phyloP scores from a whole-genome alignment of 2,329 filamentous ascomycete genomes.

The Didymella glomerata region DNA sequence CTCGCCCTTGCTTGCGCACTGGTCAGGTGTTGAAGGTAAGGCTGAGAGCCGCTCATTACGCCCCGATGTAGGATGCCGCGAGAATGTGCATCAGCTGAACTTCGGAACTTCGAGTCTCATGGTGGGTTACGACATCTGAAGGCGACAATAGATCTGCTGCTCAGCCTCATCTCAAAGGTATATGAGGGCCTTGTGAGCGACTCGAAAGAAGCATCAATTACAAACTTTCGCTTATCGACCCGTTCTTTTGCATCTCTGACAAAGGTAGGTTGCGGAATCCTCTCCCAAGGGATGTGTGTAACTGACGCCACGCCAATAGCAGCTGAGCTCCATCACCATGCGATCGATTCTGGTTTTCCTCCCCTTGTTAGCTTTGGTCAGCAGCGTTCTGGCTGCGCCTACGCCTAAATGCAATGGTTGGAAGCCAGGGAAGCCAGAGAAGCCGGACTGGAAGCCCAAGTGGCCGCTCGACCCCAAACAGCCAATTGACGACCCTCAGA shows the following conservation, averaged over 20 bases:
- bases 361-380: conserved; percentile 16
- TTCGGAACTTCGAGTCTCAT: conserved; percentile 6
- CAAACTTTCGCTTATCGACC: neutral
- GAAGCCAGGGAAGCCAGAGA: conserved; percentile 8
- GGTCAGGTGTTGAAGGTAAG: conserved; percentile 2
- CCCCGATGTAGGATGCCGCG: neutral
- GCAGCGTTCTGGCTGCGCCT: conserved; percentile 23
- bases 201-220: neutral
- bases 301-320: conserved; percentile 1
- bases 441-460: conserved; percentile 1
- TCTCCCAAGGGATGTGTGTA: neutral
- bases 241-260: neutral
- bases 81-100: conserved; percentile 1
- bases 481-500: neutral
- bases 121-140: conserved; percentile 12
- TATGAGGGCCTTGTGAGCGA: conserved; percentile 3
- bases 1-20: conserved; percentile 11
- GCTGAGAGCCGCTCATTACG: conserved; percentile 4
- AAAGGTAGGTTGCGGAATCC: conserved; percentile 2
- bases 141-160: conserved; percentile 3
- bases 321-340: conserved; percentile 5
- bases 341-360: conserved; percentile 12
- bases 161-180: conserved; percentile 2
- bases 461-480: conserved; percentile 5
- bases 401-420: conserved; percentile 17